Percentiles rank a stretch among this genome's conserved stretches.
phyloP scores from a whole-genome alignment of 257 asterid genomes.

The Verbascum thapsus region DNA sequence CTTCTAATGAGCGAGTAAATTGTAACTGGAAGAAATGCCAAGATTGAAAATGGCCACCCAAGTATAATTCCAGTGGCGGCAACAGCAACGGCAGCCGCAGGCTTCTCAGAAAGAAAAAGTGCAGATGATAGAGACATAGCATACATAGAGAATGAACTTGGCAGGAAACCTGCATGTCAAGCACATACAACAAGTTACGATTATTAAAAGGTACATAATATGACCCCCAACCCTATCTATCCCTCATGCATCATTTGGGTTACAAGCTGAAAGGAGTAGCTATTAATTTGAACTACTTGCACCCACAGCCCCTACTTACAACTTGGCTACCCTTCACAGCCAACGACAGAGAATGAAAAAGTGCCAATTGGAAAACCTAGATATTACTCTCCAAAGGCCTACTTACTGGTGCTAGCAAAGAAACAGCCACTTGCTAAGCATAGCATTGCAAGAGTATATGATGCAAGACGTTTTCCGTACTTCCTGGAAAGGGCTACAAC shows the following conservation, averaged over 20 bases:
- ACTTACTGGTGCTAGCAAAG: conserved; percentile 96
- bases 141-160: conserved; percentile 97
- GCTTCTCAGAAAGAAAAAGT: conserved; percentile 81
- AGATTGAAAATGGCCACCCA: conserved; percentile 97
- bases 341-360: conserved; percentile 12
- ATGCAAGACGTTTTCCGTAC: conserved; percentile 94
- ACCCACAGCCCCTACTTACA: not conserved
- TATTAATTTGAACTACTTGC: conserved; percentile 13
- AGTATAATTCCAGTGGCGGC: conserved; percentile 93
- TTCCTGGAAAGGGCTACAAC: conserved; percentile 90
- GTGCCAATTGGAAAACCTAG: conserved; percentile 9
- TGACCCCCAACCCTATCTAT: conserved; percentile 13
- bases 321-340: not conserved
- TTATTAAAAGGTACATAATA: not conserved
- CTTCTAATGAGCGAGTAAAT: conserved; percentile 64
- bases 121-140: conserved; percentile 96
- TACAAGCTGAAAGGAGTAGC: not conserved
- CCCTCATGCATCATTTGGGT: conserved; percentile 17
- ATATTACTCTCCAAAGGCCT: not conserved
- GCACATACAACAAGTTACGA: conserved; percentile 20
- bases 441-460: conserved; percentile 92
- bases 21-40: conserved; percentile 93
- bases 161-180: conserved; percentile 80
- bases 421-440: conserved; percentile 98
- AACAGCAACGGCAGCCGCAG: conserved; percentile 75